These are phyloP conservation scores for Penicillium sp. DNA, from an alignment of 2,329 filamentous ascomycete genomes.

Conservation along the genomic window DNA sequence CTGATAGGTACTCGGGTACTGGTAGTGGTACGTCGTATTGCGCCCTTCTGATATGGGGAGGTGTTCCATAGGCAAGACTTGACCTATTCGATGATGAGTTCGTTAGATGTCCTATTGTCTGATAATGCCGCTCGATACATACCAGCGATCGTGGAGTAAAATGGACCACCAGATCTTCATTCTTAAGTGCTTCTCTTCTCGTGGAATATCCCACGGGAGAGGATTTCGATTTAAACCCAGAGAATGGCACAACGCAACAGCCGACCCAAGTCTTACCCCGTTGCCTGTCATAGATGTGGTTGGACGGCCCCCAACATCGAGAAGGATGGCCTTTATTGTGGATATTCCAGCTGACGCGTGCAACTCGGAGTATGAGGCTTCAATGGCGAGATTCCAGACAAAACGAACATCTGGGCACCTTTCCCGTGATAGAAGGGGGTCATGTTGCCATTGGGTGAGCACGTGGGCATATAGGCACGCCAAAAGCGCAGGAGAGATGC, in stretches of 20 bases:
- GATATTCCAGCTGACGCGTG: slow-evolving; percentile 54
- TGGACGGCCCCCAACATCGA: slow-evolving; percentile 56
- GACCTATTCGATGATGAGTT: slow-evolving; percentile 36
- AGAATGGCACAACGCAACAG: slow-evolving; percentile 53
- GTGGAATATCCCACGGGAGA: slow-evolving; percentile 52
- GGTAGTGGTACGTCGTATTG: slow-evolving; percentile 53
- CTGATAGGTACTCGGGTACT: slow-evolving; percentile 34
- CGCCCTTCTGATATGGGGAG: slow-evolving; percentile 45
- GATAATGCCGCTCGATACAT: slow-evolving; percentile 9
- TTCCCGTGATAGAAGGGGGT: slow-evolving; percentile 32
- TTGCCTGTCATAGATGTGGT: slow-evolving; percentile 56
- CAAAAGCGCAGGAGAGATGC: slow-evolving; percentile 53
- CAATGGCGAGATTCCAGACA: slow-evolving; percentile 57
- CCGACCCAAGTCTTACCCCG: slow-evolving; percentile 50
- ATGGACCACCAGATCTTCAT: slow-evolving; percentile 58
- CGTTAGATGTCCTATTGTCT: neutral
- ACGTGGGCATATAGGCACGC: slow-evolving; percentile 53
- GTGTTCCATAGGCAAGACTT: slow-evolving; percentile 54
- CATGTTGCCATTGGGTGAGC: slow-evolving; percentile 51
- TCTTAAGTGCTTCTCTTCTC: slow-evolving; percentile 50
- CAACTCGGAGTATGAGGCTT: slow-evolving; percentile 55
- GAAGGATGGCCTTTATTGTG: slow-evolving; percentile 51
- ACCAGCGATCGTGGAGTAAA: slow-evolving; percentile 57
- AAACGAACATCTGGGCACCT: slow-evolving; percentile 53
- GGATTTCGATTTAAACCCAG: slow-evolving; percentile 56